Base-by-base conservation (phyloP, 768 basidiomycete species). In the Pleurotus salmoneostramineus region DNA sequence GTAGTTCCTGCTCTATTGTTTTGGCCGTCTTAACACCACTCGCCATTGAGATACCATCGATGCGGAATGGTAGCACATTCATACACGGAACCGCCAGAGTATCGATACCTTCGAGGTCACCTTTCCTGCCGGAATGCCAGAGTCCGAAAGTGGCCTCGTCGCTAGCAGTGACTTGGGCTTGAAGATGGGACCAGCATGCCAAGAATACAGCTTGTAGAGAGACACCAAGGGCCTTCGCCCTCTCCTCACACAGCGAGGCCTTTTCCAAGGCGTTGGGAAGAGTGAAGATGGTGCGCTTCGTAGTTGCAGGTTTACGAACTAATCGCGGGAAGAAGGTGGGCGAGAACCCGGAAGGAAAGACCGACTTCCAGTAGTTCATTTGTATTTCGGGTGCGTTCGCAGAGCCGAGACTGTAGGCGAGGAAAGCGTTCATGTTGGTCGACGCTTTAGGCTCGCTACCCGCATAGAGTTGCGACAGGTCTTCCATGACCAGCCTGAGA, bases 41-140 rank as follows among this genome's bases (percentile, higher is more conserved):
- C 5, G 40, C 61, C 47, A 60, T 40, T 17, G 62, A 35, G 17
- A 66, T 56, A 14, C 58, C 61, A 4, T 62, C 46, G 6, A 78
- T 64, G 56, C 68, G 64, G 49, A 80, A 61, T 27, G 78, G 77
- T 15, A 79, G 58, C 6, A 77, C 69, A 56, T 80, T 79, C 65
- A 77, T 69, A 59, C 76, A 78, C n/a, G 79, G 77, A 14, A 73
- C 61, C 3, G 75, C 75, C n/a, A 80, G 59, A 36, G 65, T 68
- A 32, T 72, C 73, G 17, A 76, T 64, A 15, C 70, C 65, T 27
- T 70, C 64, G 17, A 74, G 43, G 8, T 66, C 47, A 8, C 74
- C 72, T 11, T 74, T 74, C 45, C 79, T 67, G 27, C 79, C 77
- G 5, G 74, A 73, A 50, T 79, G 78, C 79, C 79, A 81, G 12